These are phyloP conservation scores for Oryza australiensis DNA, from an alignment of 176 grass and related monocot genomes.

Conservation along the genomic window DNA sequence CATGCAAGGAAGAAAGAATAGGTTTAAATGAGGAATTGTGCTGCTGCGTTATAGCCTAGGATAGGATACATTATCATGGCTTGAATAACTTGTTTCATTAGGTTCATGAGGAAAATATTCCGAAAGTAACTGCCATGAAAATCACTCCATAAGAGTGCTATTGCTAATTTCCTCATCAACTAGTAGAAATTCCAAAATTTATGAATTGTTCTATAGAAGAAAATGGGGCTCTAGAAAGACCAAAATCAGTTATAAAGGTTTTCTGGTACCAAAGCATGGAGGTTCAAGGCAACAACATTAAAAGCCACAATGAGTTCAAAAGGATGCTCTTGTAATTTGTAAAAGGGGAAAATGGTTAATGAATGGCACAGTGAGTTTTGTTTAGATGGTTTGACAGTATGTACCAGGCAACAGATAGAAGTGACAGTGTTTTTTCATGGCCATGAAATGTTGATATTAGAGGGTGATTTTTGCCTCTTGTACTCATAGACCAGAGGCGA, in stretches of 20 bases:
- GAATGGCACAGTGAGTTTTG: constrained; percentile 7
- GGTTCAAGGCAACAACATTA: constrained; percentile 15
- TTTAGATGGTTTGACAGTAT: constrained; percentile 24
- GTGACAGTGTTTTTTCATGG: constrained; percentile 78
- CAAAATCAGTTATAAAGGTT: constrained; percentile 10
- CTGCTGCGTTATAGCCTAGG: neutral
- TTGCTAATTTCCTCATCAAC: neutral
- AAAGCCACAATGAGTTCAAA: neutral
- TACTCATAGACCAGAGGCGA: constrained; percentile 77
- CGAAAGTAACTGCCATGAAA: neutral
- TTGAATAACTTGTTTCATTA: neutral
- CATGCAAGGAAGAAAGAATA: constrained; percentile 29
- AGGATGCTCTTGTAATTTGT: constrained; percentile 9
- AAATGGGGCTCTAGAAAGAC: neutral
- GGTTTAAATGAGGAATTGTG: neutral
- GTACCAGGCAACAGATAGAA: constrained; percentile 80
- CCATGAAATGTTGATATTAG: constrained; percentile 71
- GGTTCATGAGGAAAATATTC: neutral
- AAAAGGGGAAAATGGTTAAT: neutral
- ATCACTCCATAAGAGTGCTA: neutral
- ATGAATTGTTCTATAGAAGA: neutral
- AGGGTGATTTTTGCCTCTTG: constrained; percentile 60
- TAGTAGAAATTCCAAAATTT: neutral
- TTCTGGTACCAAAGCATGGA: neutral
- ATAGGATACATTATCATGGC: constrained; percentile 19